Conservation (phyloP, 768 basidiomycete genomes). For the Trametes sanguinea region DNA sequence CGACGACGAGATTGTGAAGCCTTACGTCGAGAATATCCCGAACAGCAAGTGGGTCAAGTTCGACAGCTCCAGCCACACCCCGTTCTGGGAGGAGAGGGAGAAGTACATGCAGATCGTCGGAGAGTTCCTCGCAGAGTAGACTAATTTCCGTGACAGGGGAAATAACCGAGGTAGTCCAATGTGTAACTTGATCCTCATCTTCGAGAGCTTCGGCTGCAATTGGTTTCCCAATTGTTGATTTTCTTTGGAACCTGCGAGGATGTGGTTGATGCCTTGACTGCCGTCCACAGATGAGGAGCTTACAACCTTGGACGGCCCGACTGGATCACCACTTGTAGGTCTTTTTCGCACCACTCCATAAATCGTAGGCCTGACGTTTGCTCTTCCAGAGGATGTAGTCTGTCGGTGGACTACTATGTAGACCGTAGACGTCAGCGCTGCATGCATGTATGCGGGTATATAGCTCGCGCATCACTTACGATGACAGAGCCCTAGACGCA, state of each 20-base stretch:
- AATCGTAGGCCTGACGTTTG: neutral
- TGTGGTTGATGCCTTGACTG: constrained; percentile 68
- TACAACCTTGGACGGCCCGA: constrained; percentile 83
- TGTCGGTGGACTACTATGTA: constrained; percentile 39
- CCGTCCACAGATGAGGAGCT: constrained; percentile 80
- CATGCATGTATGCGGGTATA: too few species aligned
- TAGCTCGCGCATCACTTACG: too few species aligned
- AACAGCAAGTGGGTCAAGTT: constrained; percentile 34
- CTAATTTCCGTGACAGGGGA: too few species aligned
- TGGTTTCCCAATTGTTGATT: constrained; percentile 88
- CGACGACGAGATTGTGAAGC: constrained; percentile 29
- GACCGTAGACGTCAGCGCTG: too few species aligned
- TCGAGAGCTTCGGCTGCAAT: constrained; percentile 66
- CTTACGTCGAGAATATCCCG: constrained; percentile 27
- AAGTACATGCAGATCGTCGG: constrained; percentile 28
- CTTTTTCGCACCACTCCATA: neutral
- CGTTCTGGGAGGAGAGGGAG: constrained; percentile 34
- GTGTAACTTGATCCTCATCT: neutral
- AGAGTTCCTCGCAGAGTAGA: constrained; percentile 23
- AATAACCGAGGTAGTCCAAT: too few species aligned
- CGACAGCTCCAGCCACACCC: constrained; percentile 32
- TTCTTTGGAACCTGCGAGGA: constrained; percentile 78
- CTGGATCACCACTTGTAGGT: constrained; percentile 85
- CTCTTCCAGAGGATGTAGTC: constrained; percentile 44
- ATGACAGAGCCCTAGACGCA: too few species aligned